A percentile compares a stretch with the other conserved stretches of the same genome.
Conservation (phyloP, 441 rosid genomes). For the Erysimum pusillum region DNA sequence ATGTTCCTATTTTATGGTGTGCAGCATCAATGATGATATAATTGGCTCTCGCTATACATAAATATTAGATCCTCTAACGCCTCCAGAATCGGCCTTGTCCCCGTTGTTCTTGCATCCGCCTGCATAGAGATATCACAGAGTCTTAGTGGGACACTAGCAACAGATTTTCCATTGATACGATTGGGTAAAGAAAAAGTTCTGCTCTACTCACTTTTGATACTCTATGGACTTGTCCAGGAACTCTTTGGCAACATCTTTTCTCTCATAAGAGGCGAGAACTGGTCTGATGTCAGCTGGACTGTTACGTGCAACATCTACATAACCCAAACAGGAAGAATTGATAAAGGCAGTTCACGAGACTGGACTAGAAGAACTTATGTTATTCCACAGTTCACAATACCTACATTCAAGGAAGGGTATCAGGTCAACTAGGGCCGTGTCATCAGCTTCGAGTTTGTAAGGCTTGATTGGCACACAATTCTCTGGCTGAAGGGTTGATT, state of each 20-base stretch:
- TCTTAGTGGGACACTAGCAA: slow-evolving; percentile 18
- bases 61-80: slow-evolving; percentile 41
- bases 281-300: slow-evolving; percentile 84
- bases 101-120: slow-evolving; percentile 87
- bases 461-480: slow-evolving; percentile 83
- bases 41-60: slow-evolving; percentile 49
- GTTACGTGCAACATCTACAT: slow-evolving; percentile 83
- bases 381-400: slow-evolving; percentile 34
- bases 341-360: background rate
- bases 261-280: slow-evolving; percentile 76
- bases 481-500: slow-evolving; percentile 87
- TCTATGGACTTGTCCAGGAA: slow-evolving; percentile 87
- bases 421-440: slow-evolving; percentile 90
- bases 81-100: slow-evolving; percentile 67
- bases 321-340: slow-evolving; percentile 1
- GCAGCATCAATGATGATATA: slow-evolving; percentile 41
- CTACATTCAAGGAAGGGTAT: slow-evolving; percentile 98
- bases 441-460: slow-evolving; percentile 71
- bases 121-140: slow-evolving; percentile 46
- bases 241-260: slow-evolving; percentile 81
- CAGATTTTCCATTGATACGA: slow-evolving; percentile 20
- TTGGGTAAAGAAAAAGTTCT: slow-evolving; percentile 1
- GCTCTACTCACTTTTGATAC: slow-evolving; percentile 67
- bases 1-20: slow-evolving; percentile 34
- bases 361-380: background rate